phyloP scores from a whole-genome alignment of 202 grass and related monocot genomes.

The Zizania palustris region DNA sequence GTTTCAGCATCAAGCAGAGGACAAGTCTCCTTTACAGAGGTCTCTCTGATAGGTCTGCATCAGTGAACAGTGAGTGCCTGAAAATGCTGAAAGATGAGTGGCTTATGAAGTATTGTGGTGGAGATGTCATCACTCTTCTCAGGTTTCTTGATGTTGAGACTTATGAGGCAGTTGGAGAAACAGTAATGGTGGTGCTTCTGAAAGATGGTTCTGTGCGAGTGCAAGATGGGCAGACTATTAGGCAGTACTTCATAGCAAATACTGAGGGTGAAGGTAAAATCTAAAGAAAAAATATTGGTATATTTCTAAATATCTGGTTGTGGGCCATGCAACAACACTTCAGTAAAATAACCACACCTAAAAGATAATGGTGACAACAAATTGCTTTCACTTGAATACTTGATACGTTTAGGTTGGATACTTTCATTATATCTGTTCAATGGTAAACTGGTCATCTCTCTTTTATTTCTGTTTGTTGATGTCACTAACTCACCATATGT shows the following conservation, averaged over 20 bases:
- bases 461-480: slow-evolving; percentile 15
- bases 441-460: background rate
- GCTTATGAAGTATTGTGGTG: slow-evolving; percentile 76
- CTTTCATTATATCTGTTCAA: background rate
- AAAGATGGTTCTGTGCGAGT: slow-evolving; percentile 65
- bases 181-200: slow-evolving; percentile 72
- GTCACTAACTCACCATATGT: background rate
- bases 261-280: slow-evolving; percentile 61
- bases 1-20: slow-evolving; percentile 93
- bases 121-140: slow-evolving; percentile 65
- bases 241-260: slow-evolving; percentile 53
- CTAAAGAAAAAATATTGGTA: background rate
- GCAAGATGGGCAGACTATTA: slow-evolving; percentile 72
- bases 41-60: slow-evolving; percentile 69
- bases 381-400: slow-evolving; percentile 1
- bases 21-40: slow-evolving; percentile 86
- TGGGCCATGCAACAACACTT: slow-evolving; percentile 15
- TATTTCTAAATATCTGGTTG: slow-evolving; percentile 14
- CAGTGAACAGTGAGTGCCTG: slow-evolving; percentile 70
- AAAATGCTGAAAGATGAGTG: slow-evolving; percentile 98
- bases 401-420: slow-evolving; percentile 1
- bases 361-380: slow-evolving; percentile 17
- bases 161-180: slow-evolving; percentile 84
- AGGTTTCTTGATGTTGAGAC: slow-evolving; percentile 95
- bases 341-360: slow-evolving; percentile 11